Conservation (phyloP, 306 rosid species). For the Lotus japonicus region DNA sequence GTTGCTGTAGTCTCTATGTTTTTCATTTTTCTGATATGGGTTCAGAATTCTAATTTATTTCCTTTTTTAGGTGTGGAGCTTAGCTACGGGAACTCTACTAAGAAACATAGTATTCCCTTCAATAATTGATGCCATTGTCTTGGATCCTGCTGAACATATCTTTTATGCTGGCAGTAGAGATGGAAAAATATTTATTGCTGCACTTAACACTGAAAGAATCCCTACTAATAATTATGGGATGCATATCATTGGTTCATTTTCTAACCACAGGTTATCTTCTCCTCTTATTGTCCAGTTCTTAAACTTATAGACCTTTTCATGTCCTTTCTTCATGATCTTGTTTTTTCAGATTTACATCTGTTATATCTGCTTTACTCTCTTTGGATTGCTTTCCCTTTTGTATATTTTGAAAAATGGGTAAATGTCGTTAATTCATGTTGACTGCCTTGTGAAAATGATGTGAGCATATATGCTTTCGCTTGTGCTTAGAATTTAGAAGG, state of each 20-base stretch:
- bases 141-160: conserved; percentile 76
- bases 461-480: too few relatives aligned
- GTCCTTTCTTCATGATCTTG: not conserved
- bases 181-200: conserved; percentile 60
- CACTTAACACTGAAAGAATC: conserved; percentile 50
- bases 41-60: not conserved
- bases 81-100: conserved; percentile 52
- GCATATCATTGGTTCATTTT: conserved; percentile 55
- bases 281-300: not conserved
- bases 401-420: not conserved
- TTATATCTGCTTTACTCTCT: not conserved
- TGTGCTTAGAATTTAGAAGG: too few relatives aligned
- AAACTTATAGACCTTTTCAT: not conserved
- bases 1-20: not conserved
- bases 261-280: conserved; percentile 61
- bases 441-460: too few relatives aligned
- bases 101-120: conserved; percentile 65
- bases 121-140: conserved; percentile 49
- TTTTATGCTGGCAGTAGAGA: conserved; percentile 74
- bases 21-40: not conserved
- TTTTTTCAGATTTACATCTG: not conserved
- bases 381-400: not conserved
- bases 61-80: conserved; percentile 70
- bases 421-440: not conserved
- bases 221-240: conserved; percentile 39